phyloP scores from a whole-genome alignment of 768 basidiomycete genomes.

The Leucosporidium scottii region DNA sequence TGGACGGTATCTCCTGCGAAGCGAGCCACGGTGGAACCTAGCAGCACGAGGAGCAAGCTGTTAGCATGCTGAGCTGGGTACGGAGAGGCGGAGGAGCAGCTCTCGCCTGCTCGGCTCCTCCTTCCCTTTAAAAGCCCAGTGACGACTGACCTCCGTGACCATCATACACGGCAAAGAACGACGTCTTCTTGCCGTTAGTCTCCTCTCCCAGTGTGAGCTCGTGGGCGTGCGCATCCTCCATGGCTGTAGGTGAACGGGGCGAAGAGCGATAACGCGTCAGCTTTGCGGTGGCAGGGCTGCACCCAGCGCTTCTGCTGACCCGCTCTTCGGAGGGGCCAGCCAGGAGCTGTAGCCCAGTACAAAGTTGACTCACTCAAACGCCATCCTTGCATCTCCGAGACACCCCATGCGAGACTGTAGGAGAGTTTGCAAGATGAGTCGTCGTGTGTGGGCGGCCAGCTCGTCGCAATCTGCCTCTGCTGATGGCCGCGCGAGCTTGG shows the following conservation, averaged over 20 bases:
- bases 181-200: conserved; percentile 36
- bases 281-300: neutral
- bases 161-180: conserved; percentile 96
- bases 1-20: conserved; percentile 81
- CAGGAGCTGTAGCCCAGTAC: neutral
- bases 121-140: neutral
- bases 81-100: neutral
- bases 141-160: conserved; percentile 79
- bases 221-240: conserved; percentile 84
- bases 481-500: no score
- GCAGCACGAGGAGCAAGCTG: neutral
- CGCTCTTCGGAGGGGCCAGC: neutral
- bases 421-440: neutral
- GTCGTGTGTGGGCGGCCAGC: neutral
- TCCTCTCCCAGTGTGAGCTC: conserved; percentile 25
- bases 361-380: conserved; percentile 69
- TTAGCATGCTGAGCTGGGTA: neutral
- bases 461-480: neutral
- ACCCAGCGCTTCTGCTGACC: neutral
- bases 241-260: conserved; percentile 51
- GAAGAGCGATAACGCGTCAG: neutral
- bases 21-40: conserved; percentile 75
- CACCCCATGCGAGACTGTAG: conserved; percentile 52
- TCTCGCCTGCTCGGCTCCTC: neutral
- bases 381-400: conserved; percentile 99